A percentile compares a stretch with the other conserved stretches of the same genome.
Evolutionary conservation across 345 rosid species (phyloP).

Genomic region (Citropsis articulata): DNA sequence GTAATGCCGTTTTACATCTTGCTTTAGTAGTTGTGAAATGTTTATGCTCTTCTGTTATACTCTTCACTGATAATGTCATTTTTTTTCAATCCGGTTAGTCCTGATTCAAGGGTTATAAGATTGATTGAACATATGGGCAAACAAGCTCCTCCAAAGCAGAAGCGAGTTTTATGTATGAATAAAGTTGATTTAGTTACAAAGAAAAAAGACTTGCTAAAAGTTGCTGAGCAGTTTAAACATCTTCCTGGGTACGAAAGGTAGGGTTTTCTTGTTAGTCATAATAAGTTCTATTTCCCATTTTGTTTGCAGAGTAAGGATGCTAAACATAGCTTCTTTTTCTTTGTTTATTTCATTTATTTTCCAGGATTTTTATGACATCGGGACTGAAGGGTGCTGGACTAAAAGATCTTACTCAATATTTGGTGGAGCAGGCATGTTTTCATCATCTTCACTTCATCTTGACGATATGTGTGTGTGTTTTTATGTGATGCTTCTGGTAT

Average conservation of each 20-base stretch:
- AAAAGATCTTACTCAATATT: slow-evolving; percentile 61
- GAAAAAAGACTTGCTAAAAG: slow-evolving; percentile 74
- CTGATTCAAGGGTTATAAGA: slow-evolving; percentile 74
- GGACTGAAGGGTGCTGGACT: slow-evolving; percentile 87
- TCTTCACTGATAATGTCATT: neutral
- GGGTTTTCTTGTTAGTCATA: slow-evolving; percentile 5
- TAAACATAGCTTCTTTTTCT: slow-evolving; percentile 6
- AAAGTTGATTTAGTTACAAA: slow-evolving; percentile 81
- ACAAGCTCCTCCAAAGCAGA: slow-evolving; percentile 61
- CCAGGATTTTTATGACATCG: slow-evolving; percentile 79
- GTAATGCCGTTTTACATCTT: neutral
- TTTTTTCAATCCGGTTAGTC: slow-evolving; percentile 37
- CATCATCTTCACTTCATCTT: neutral
- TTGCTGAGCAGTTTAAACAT: slow-evolving; percentile 70
- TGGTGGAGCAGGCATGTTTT: slow-evolving; percentile 61
- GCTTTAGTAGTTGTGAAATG: neutral
- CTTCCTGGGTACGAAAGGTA: slow-evolving; percentile 86
- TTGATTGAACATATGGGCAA: slow-evolving; percentile 71
- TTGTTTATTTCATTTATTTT: slow-evolving; percentile 18
- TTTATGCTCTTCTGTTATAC: neutral
- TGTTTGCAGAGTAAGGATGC: neutral
- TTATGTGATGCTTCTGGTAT: neutral
- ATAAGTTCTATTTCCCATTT: neutral
- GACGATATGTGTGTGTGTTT: neutral
- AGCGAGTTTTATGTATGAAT: slow-evolving; percentile 85